These are phyloP conservation scores for Tetrahymena borealis DNA, from an alignment of 73 alveolate genomes.

Conservation along the genomic window DNA sequence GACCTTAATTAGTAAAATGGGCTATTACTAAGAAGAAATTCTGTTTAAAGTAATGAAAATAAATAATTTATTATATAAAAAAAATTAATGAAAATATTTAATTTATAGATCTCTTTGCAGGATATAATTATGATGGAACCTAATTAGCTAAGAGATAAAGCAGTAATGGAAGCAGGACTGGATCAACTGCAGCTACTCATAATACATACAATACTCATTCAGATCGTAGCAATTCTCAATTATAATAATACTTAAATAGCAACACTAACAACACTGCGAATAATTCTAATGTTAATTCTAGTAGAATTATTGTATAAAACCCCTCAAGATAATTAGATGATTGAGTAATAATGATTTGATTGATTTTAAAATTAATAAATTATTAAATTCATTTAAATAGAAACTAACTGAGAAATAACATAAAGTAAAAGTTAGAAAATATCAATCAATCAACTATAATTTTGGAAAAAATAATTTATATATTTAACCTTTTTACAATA, in stretches of 20 bases:
- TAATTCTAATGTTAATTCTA: background rate
- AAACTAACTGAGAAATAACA: background rate
- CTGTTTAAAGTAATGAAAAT: slow-evolving; percentile 47
- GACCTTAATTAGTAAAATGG: slow-evolving; percentile 42
- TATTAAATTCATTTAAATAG: background rate
- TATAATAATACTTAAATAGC: background rate
- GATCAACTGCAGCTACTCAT: background rate
- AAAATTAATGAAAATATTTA: background rate
- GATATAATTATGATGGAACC: slow-evolving; percentile 49
- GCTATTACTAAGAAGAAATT: slow-evolving; percentile 46
- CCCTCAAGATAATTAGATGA: background rate
- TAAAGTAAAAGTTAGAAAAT: background rate
- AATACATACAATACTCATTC: background rate
- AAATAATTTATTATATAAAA: background rate
- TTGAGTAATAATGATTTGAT: background rate
- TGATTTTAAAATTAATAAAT: background rate
- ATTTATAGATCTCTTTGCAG: slow-evolving; percentile 44
- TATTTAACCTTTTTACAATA: too few relatives aligned
- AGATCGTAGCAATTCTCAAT: background rate
- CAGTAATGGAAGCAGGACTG: background rate
- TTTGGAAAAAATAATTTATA: too few relatives aligned
- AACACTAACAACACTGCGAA: background rate
- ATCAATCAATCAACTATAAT: too few relatives aligned
- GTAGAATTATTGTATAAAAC: background rate
- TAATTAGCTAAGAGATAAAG: background rate